These are phyloP conservation scores for Monosporozyma siamensis DNA, from an alignment of 805 yeast species.

Conservation along the genomic window DNA sequence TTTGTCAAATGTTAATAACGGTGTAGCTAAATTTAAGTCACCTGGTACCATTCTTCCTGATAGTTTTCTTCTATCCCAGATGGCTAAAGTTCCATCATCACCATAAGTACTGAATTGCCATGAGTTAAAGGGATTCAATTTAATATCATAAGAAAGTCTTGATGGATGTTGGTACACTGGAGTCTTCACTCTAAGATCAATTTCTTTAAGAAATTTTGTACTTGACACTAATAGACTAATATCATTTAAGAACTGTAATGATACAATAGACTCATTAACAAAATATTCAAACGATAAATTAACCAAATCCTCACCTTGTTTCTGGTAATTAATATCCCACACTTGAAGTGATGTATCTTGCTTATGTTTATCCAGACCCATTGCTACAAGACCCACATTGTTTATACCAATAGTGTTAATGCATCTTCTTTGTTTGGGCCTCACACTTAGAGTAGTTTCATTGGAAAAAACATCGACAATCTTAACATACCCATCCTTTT, in stretches of 20 bases:
- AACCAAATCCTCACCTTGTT: conserved; percentile 42
- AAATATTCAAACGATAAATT: conserved; percentile 50
- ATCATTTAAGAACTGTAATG: conserved; percentile 57
- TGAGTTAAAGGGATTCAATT: conserved; percentile 58
- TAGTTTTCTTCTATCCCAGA: conserved; percentile 71
- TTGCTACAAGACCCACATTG: conserved; percentile 53
- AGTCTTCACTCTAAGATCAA: conserved; percentile 57
- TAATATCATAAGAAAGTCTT: conserved; percentile 57
- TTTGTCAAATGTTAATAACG: conserved; percentile 51
- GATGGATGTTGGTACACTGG: conserved; percentile 71
- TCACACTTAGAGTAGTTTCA: conserved; percentile 23
- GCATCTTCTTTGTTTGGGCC: conserved; percentile 60
- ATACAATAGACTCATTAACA: conserved; percentile 65
- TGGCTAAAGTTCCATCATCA: conserved; percentile 75
- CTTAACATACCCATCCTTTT: conserved; percentile 55
- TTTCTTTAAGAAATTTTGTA: conserved; percentile 66
- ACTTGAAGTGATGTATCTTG: conserved; percentile 68
- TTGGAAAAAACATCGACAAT: conserved; percentile 46
- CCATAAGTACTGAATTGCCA: conserved; percentile 64
- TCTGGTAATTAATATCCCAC: conserved; percentile 66
- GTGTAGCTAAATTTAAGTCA: conserved; percentile 37
- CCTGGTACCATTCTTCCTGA: conserved; percentile 21
- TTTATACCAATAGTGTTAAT: conserved; percentile 70
- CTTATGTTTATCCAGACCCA: conserved; percentile 70
- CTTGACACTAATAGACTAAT: conserved; percentile 62